Evolutionary conservation across 2,329 filamentous ascomycete genomes (phyloP), one percentile per base, ranked within the genome.

Genomic region (Grosmannia huntii): DNA sequence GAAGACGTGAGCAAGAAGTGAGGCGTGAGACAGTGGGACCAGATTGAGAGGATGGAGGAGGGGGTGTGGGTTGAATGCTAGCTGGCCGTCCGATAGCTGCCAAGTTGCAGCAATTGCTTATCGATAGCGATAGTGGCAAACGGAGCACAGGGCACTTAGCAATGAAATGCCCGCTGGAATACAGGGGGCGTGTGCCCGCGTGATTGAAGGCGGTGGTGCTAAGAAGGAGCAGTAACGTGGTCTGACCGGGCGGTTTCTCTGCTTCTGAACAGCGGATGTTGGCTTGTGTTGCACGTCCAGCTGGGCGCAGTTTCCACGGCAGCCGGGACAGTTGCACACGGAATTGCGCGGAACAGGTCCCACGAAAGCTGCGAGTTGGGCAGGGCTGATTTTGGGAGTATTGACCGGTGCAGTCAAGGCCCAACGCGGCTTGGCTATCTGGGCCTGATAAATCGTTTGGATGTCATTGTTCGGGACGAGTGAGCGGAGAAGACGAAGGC

Each of bases 111-210:
- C 52, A 23, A 36, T 28, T 54, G 33, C 23, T 25, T 54, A 54
- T 54, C 52, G 52, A 54, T 57, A 57, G 28, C 31, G 49, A 53
- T 57, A 51, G 44, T 49, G 31, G 46, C 31, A 23, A 52, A 51
- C 10, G 49, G 5, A 33, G 49, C 14, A 21, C 46, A 49, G 21
- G 23, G 25, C 48, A 25, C 14, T 27, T 25, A 6, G 48, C 48
- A 50, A 21, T 50, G 48, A 16, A 31, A 28, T 31, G 48, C 23
- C 27, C 31, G 50, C 50, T 53, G 50, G 50, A 53, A 36, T 53
- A 53, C 50, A 36, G 50, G 50, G 44, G 25, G 25, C 28, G 31
- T 25, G 48, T 19, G 48, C 48, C 23, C 48, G 48, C 48, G 48
- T 50, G 48, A 50, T 50, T n/a, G 6, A 16, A 16, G 46, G 23